Evolutionary conservation across 129 eudicot genomes (phyloP), one percentile per base, ranked within the genome.

Genomic region (Flaveria linearis): DNA sequence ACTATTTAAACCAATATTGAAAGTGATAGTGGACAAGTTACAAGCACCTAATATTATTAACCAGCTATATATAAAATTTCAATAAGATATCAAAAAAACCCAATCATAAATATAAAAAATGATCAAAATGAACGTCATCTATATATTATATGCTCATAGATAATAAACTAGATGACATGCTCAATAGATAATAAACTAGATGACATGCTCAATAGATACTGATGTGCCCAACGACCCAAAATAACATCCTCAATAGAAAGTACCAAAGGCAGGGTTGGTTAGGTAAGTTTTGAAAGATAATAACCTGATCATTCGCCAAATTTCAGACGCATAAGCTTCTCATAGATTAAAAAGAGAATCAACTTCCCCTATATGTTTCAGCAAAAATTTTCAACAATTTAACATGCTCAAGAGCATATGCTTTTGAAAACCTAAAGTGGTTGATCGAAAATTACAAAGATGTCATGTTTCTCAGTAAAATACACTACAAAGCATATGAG

Each of bases 401-500:
- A 68, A 77, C 68, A 66, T 33, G 52, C 73, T 65, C 50, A 4
- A 55, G 45, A 60, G 67, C 52, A 53, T 30, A 23, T 7, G 30
- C 71, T 68, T 67, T 36, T 53, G 12, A 28, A 43, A 58, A 33
- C 76, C 82, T 71, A 78, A 71, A 49, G 45, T 46, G 22, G 25
- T 28, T 1, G 30, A 60, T 45, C 33, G 20, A 56, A 52, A 69
- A 68, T 17, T 36, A 12, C 8, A 39, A 20, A 52, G 15, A 12
- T 42, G 43, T 52, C 14, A 3, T 10, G 75, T 45, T 78, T 46
- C 56, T 52, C 25, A 64, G 63, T 76, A 63, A n/a, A 63, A 63
- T 63, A 75, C 43, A 67, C 74, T 65, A 77, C 67, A 78, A 69
- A 68, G 61, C 76, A 69, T 68, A 68, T 4, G 70, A 69, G 60